These are phyloP conservation scores for Coemansia furcata DNA, from an alignment of 192 early-diverging fungal genomes.

Conservation along the genomic window DNA sequence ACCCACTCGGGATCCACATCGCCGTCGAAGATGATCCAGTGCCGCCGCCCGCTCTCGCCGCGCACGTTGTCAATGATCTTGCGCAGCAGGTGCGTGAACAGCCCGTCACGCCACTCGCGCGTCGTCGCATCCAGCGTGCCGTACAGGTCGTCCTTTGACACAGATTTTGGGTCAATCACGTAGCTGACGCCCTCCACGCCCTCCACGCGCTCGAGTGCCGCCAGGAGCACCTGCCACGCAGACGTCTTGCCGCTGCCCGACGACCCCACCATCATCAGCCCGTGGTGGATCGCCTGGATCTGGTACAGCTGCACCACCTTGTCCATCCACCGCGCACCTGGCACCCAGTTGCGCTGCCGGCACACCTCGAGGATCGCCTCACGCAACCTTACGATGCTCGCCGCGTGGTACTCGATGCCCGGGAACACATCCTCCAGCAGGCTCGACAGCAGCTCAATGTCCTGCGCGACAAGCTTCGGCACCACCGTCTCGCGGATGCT, in stretches of 20 bases:
- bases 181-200: slow-evolving; percentile 87
- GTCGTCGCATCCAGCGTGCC: slow-evolving; percentile 96
- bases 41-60: slow-evolving; percentile 88
- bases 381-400: slow-evolving; percentile 73
- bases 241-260: slow-evolving; percentile 94
- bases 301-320: slow-evolving; percentile 98
- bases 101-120: slow-evolving; percentile 98
- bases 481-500: slow-evolving; percentile 96
- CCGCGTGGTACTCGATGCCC: slow-evolving; percentile 77
- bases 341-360: slow-evolving; percentile 66
- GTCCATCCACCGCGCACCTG: slow-evolving; percentile 84
- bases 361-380: slow-evolving; percentile 76
- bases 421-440: slow-evolving; percentile 94
- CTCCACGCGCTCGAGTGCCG: slow-evolving; percentile 85
- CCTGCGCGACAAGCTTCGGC: slow-evolving; percentile 97
- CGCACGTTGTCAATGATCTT: slow-evolving; percentile 98
- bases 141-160: slow-evolving; percentile 95
- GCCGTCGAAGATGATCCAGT: slow-evolving; percentile 99
- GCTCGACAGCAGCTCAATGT: slow-evolving; percentile 83
- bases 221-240: slow-evolving; percentile 92
- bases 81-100: slow-evolving; percentile 96
- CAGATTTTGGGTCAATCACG: slow-evolving; percentile 97
- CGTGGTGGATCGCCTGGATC: slow-evolving; percentile 98
- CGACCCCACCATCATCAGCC: slow-evolving; percentile 99
- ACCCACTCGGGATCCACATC: slow-evolving; percentile 99